Evolutionary conservation across 192 early-diverging fungal species (phyloP).

Genomic region (Podila horticola): DNA sequence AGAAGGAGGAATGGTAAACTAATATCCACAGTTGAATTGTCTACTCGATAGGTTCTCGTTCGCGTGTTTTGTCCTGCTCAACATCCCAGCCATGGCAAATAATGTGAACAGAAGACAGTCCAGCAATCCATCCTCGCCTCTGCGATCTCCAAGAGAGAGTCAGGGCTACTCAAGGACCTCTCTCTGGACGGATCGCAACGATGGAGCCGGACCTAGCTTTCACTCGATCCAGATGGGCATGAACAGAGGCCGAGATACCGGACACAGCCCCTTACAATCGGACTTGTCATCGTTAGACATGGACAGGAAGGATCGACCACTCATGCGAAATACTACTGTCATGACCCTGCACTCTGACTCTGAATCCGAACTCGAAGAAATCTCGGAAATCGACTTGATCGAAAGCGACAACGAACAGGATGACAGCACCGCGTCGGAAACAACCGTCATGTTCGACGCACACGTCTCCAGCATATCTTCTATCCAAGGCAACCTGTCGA

Average conservation of each 20-base stretch:
- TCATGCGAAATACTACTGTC: conserved; percentile 34
- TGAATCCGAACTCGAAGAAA: conserved; percentile 15
- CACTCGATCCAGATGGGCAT: not conserved
- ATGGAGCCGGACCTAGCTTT: not conserved
- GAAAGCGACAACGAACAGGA: not conserved
- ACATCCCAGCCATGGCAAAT: conserved; percentile 12
- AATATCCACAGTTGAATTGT: not conserved
- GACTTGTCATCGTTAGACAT: not conserved
- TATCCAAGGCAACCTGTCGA: not conserved
- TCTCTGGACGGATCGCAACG: not conserved
- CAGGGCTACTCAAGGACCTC: not conserved
- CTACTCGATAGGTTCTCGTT: not conserved
- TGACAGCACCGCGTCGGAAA: not conserved
- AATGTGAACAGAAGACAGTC: conserved; percentile 4
- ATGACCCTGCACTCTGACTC: conserved; percentile 41
- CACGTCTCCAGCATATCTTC: not conserved
- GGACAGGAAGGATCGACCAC: not conserved
- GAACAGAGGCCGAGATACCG: not conserved
- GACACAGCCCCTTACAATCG: not conserved
- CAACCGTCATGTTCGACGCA: not conserved
- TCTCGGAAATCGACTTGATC: not conserved
- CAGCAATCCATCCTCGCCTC: conserved; percentile 1
- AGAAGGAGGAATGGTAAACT: not conserved
- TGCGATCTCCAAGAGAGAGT: not conserved
- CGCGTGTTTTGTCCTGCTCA: not conserved